Evolutionary conservation across 2,329 filamentous ascomycete genomes (phyloP).

Genomic region (Fusarium dlaminii): DNA sequence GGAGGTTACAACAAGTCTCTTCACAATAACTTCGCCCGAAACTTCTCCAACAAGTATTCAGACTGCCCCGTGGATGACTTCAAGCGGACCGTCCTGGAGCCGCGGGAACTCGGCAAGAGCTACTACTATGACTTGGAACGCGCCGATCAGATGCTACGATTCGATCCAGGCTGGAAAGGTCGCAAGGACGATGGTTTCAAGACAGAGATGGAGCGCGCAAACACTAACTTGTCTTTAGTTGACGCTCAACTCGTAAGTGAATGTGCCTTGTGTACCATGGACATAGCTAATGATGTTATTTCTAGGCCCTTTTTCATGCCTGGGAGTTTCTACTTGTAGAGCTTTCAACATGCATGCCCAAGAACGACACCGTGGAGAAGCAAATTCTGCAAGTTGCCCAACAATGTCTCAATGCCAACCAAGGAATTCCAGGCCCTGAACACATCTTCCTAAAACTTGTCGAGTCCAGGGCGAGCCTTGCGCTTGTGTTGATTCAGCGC

Average conservation of each 20-base stretch:
- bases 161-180: slow-evolving; percentile 81
- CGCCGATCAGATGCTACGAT: slow-evolving; percentile 78
- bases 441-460: slow-evolving; percentile 83
- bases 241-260: slow-evolving; percentile 84
- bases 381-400: slow-evolving; percentile 79
- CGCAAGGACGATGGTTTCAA: slow-evolving; percentile 76
- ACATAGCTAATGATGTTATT: slow-evolving; percentile 25
- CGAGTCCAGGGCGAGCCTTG: slow-evolving; percentile 79
- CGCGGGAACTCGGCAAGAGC: slow-evolving; percentile 72
- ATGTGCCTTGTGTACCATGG: slow-evolving; percentile 38
- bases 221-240: slow-evolving; percentile 89
- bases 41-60: slow-evolving; percentile 81
- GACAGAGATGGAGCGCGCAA: slow-evolving; percentile 85
- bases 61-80: slow-evolving; percentile 80
- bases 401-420: slow-evolving; percentile 83
- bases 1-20: slow-evolving; percentile 87
- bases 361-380: slow-evolving; percentile 66
- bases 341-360: slow-evolving; percentile 72
- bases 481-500: slow-evolving; percentile 83
- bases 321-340: slow-evolving; percentile 92
- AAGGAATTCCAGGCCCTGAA: slow-evolving; percentile 75
- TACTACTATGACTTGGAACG: slow-evolving; percentile 88
- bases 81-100: slow-evolving; percentile 76
- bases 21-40: slow-evolving; percentile 84
- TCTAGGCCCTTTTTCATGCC: slow-evolving; percentile 81